phyloP scores from a whole-genome alignment of 768 basidiomycete species.

The Trametopsis cervina region DNA sequence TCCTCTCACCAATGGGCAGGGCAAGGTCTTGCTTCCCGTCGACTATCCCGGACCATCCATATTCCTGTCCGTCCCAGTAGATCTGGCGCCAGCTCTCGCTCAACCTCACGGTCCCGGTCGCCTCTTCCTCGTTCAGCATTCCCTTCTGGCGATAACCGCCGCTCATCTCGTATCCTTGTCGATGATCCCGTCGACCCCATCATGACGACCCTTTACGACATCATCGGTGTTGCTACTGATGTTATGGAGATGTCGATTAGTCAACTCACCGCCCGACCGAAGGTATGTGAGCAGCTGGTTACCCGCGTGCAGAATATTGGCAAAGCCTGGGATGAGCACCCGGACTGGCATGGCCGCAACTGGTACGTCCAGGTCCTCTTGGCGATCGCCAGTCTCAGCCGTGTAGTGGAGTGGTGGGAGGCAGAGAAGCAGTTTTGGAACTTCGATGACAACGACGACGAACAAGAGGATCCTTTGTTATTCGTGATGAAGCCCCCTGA shows the following conservation, averaged over 20 bases:
- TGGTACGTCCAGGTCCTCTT: conserved; percentile 98
- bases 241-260: conserved; percentile 84
- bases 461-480: conserved; percentile 83
- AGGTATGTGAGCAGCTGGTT: conserved; percentile 79
- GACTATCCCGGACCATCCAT: conserved; percentile 81
- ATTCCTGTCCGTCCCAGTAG: conserved; percentile 58
- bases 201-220: conserved; percentile 83
- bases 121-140: conserved; percentile 75
- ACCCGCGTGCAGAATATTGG: conserved; percentile 89
- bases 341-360: conserved; percentile 94
- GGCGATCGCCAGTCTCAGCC: conserved; percentile 90
- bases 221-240: conserved; percentile 91
- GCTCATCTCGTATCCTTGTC: conserved; percentile 75
- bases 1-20: conserved; percentile 46
- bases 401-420: conserved; percentile 99
- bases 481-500: conserved; percentile 91
- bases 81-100: conserved; percentile 84
- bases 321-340: conserved; percentile 94
- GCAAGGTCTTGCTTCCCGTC: conserved; percentile 52
- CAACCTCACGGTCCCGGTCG: conserved; percentile 91
- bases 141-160: conserved; percentile 49
- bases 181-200: conserved; percentile 87
- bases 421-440: conserved; percentile 99
- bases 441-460: conserved; percentile 88
- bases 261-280: conserved; percentile 80